phyloP scores from a whole-genome alignment of 2,329 filamentous ascomycete genomes.

The Pleomassaria siparia region DNA sequence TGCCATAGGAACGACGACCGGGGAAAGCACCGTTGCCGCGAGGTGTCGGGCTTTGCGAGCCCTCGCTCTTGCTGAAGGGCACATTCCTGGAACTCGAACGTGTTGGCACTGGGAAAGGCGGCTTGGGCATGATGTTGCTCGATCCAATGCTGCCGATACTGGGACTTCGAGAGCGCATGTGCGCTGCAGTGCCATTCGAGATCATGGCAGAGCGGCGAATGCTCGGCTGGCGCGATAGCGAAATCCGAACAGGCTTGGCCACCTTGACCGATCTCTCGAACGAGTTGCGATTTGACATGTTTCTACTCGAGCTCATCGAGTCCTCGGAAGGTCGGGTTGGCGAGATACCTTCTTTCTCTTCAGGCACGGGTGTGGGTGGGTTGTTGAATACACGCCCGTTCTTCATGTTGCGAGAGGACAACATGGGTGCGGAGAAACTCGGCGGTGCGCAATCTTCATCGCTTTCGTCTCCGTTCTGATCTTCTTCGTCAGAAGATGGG shows the following conservation, averaged over 20 bases:
- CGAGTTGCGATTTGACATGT: slow-evolving; percentile 31
- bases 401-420: slow-evolving; percentile 50
- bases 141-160: slow-evolving; percentile 60
- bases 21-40: slow-evolving; percentile 45
- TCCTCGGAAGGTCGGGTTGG: slow-evolving; percentile 35
- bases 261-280: slow-evolving; percentile 41
- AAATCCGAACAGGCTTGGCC: slow-evolving; percentile 33
- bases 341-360: slow-evolving; percentile 42
- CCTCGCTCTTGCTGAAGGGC: slow-evolving; percentile 70
- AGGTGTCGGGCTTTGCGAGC: slow-evolving; percentile 73
- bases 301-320: slow-evolving; percentile 22
- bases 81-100: slow-evolving; percentile 82
- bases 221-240: slow-evolving; percentile 50
- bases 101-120: slow-evolving; percentile 90
- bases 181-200: slow-evolving; percentile 72
- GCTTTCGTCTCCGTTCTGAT: slow-evolving; percentile 60
- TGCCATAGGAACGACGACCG: slow-evolving; percentile 46
- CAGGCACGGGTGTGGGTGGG: slow-evolving; percentile 46
- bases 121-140: slow-evolving; percentile 48
- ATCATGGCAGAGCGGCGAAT: slow-evolving; percentile 81
- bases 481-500: slow-evolving; percentile 56
- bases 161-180: slow-evolving; percentile 66
- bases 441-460: slow-evolving; percentile 63
- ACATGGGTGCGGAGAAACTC: slow-evolving; percentile 48
- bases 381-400: slow-evolving; percentile 46